Percentiles rank a stretch among this genome's conserved stretches.
phyloP scores from a whole-genome alignment of 805 yeast genomes.

The Nakazawaea molendinolei region DNA sequence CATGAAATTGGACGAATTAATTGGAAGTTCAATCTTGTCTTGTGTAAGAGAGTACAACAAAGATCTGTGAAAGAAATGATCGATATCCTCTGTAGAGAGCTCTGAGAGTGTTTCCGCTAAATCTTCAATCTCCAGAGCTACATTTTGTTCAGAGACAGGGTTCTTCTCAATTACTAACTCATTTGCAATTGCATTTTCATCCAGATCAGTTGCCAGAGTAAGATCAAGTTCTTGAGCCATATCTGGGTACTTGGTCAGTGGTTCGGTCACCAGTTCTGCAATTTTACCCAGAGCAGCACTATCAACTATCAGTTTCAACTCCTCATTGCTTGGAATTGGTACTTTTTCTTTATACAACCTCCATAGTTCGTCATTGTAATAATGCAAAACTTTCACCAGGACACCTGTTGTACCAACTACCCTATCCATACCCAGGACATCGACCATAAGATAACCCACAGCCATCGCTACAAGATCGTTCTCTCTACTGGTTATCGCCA shows the following conservation, averaged over 20 bases:
- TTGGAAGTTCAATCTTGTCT: slow-evolving; percentile 54
- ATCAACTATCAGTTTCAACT: slow-evolving; percentile 13
- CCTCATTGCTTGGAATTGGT: slow-evolving; percentile 34
- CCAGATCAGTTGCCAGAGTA: slow-evolving; percentile 1
- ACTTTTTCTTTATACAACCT: slow-evolving; percentile 39
- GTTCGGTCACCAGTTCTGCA: slow-evolving; percentile 10
- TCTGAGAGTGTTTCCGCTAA: slow-evolving; percentile 31
- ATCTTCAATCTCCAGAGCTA: slow-evolving; percentile 16
- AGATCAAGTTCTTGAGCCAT: slow-evolving; percentile 6
- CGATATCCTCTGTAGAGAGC: slow-evolving; percentile 59
- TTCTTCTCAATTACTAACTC: too few relatives aligned
- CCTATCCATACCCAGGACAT: slow-evolving; percentile 35
- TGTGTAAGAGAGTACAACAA: slow-evolving; percentile 61
- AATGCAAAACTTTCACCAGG: slow-evolving; percentile 71
- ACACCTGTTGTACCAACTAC: slow-evolving; percentile 68
- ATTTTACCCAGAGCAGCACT: slow-evolving; percentile 3
- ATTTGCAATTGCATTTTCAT: too few relatives aligned
- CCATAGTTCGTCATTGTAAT: slow-evolving; percentile 57
- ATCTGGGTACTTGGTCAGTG: too few relatives aligned
- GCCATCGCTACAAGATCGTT: slow-evolving; percentile 63
- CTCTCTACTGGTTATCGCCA: slow-evolving; percentile 60
- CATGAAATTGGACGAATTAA: slow-evolving; percentile 69
- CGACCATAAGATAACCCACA: slow-evolving; percentile 54
- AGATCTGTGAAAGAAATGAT: slow-evolving; percentile 66
- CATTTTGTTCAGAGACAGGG: slow-evolving; percentile 7